Percentiles rank a stretch among this genome's conserved stretches.
Conservation (phyloP, 441 rosid genomes). For the Pelargonium australe region DNA sequence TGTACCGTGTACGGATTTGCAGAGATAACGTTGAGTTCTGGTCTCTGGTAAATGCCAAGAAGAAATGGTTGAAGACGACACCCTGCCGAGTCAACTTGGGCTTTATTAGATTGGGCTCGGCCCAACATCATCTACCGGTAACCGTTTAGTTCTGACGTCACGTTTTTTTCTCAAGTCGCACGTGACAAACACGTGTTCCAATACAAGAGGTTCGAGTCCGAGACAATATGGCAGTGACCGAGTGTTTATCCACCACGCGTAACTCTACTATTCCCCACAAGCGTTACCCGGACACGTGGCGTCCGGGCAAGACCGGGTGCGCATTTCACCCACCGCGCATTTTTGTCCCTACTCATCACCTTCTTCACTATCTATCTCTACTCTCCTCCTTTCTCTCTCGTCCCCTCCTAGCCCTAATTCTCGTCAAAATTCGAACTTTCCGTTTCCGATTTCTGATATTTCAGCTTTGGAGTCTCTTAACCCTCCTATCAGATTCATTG, state of each 20-base stretch:
- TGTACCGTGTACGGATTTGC: neutral
- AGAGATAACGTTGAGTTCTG: neutral
- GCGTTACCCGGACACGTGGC: conserved; percentile 3
- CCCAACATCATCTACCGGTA: no score
- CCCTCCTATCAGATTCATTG: no score
- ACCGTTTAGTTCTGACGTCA: no score
- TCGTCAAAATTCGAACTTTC: neutral
- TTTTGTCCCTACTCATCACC: neutral
- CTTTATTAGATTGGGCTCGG: no score
- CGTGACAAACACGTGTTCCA: no score
- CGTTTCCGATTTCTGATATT: neutral
- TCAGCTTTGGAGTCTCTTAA: neutral
- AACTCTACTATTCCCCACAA: neutral
- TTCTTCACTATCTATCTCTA: neutral
- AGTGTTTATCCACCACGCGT: neutral
- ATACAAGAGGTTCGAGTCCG: neutral
- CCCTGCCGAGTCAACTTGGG: neutral
- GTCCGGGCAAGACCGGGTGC: conserved; percentile 6
- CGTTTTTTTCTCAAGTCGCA: no score
- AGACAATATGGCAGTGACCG: neutral
- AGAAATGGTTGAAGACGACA: neutral
- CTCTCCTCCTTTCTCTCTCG: neutral
- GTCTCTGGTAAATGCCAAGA: neutral
- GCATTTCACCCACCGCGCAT: conserved; percentile 7
- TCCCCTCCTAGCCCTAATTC: neutral